Conservation (phyloP, 371 early-diverging fungal species). For the Mucor plumbeus region DNA sequence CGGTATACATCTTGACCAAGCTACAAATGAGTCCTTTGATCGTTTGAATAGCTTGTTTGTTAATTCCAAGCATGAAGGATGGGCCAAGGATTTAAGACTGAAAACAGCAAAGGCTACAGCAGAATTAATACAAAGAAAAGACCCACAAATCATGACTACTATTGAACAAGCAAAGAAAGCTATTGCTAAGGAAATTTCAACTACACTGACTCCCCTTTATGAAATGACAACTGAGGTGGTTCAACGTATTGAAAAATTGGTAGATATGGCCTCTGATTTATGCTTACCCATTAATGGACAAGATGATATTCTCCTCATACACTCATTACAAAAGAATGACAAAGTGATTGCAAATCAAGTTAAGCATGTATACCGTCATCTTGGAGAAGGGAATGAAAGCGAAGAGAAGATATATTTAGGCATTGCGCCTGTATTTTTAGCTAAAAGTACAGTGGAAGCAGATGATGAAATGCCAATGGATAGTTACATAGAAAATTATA, state of each 20-base stretch:
- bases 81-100: constrained; percentile 21
- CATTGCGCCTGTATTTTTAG: constrained; percentile 27
- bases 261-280: constrained; percentile 31
- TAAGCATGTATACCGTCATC: constrained; percentile 16
- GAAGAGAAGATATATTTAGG: constrained; percentile 11
- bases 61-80: background rate
- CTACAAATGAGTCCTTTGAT: constrained; percentile 4
- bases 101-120: constrained; percentile 24
- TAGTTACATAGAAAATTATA: constrained; percentile 12
- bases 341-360: constrained; percentile 20
- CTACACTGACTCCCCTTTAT: background rate
- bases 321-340: background rate
- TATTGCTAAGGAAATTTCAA: background rate
- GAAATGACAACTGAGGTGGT: constrained; percentile 3
- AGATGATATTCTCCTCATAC: constrained; percentile 17
- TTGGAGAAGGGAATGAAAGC: background rate
- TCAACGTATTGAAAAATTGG: constrained; percentile 17
- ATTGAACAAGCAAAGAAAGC: background rate
- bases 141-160: background rate
- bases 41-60: background rate
- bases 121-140: constrained; percentile 3
- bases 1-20: constrained; percentile 17
- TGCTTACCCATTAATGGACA: constrained; percentile 30
- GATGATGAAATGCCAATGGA: constrained; percentile 15
- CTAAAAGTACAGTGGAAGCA: constrained; percentile 17